A percentile compares a stretch with the other conserved stretches of the same genome.
Evolutionary conservation across 2,329 filamentous ascomycete genomes (phyloP).

Genomic region (Ophiocordyceps unilateralis): DNA sequence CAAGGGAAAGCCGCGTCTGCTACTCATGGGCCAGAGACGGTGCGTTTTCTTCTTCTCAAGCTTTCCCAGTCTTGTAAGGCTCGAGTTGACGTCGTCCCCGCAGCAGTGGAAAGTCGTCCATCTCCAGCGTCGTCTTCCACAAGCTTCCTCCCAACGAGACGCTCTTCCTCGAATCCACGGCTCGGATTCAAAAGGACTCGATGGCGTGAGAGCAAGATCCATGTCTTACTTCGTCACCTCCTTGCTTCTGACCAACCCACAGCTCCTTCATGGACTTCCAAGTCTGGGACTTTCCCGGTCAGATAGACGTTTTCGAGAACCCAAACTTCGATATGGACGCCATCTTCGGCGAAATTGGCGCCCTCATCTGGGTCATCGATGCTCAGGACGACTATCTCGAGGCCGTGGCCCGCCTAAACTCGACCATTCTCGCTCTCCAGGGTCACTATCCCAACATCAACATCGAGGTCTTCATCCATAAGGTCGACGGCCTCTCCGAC

Average conservation of each 20-base stretch:
- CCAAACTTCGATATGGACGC: constrained; percentile 79
- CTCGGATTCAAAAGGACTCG: constrained; percentile 81
- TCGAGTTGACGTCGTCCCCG: background rate
- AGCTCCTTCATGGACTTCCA: constrained; percentile 99
- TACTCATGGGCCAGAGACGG: constrained; percentile 94
- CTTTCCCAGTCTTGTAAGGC: background rate
- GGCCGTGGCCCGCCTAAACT: constrained; percentile 70
- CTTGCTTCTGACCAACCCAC: constrained; percentile 6
- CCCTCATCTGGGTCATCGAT: constrained; percentile 96
- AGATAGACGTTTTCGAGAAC: constrained; percentile 78
- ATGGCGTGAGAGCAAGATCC: constrained; percentile 57
- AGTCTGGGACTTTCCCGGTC: constrained; percentile 92
- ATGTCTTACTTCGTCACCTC: background rate
- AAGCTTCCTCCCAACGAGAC: constrained; percentile 95
- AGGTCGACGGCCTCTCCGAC: constrained; percentile 92
- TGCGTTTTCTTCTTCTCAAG: constrained; percentile 21
- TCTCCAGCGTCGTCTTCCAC: constrained; percentile 97
- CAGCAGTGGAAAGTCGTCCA: constrained; percentile 96
- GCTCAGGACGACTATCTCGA: constrained; percentile 96
- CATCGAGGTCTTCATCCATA: constrained; percentile 97
- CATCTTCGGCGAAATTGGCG: constrained; percentile 87
- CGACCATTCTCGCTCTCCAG: constrained; percentile 77
- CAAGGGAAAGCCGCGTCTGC: constrained; percentile 63
- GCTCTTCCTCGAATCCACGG: constrained; percentile 86
- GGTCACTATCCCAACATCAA: constrained; percentile 84